A percentile compares a stretch with the other conserved stretches of the same genome.
phyloP scores from a whole-genome alignment of 345 rosid genomes.

The Populus nigra region DNA sequence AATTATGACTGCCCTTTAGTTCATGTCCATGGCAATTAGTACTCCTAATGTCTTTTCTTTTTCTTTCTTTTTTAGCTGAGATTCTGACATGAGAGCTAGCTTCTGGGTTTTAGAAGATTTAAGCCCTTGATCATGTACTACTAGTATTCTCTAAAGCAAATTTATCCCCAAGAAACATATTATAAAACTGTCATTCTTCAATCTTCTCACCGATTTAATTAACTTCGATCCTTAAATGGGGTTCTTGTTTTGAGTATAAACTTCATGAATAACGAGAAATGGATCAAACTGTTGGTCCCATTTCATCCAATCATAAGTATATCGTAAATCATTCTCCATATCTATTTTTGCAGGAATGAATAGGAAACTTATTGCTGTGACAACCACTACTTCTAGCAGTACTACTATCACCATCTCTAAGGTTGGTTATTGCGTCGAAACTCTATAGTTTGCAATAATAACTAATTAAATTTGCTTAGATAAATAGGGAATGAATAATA shows the following conservation, averaged over 20 bases:
- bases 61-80: too few relatives aligned
- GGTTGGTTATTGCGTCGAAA: conserved; percentile 18
- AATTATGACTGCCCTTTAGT: background rate
- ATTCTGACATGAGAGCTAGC: background rate
- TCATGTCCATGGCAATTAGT: background rate
- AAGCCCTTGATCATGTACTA: background rate
- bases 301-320: background rate
- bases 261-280: background rate
- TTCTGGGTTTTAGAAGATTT: conserved; percentile 5
- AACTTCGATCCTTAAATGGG: background rate
- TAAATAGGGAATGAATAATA: too few relatives aligned
- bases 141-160: background rate
- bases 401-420: conserved; percentile 17
- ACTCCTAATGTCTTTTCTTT: background rate
- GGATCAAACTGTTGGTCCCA: background rate
- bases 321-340: background rate
- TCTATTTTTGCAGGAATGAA: conserved; percentile 14
- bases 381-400: conserved; percentile 11
- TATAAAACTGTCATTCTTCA: background rate
- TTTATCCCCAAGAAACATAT: background rate
- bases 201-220: too few relatives aligned
- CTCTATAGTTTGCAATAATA: background rate
- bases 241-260: background rate
- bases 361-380: conserved; percentile 32
- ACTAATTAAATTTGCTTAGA: too few relatives aligned